A percentile compares a stretch with the other conserved stretches of the same genome.
Conservation (phyloP, 345 rosid genomes). For the Pugionium cornutum region DNA sequence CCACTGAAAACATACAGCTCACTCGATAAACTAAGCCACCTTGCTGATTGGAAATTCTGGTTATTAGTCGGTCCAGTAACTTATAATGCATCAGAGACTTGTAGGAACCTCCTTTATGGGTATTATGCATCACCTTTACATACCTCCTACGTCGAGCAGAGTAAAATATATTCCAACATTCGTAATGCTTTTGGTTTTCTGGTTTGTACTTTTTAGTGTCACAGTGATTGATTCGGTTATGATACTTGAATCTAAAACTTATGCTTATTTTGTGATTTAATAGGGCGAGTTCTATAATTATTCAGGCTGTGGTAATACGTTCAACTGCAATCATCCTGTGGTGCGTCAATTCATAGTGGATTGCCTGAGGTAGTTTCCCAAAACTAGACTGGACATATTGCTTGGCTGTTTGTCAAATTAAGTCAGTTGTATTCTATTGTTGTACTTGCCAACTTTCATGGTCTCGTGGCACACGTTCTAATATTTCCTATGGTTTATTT, state of each 20-base stretch:
- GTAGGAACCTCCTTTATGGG: constrained; percentile 2
- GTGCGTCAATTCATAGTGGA: constrained; percentile 90
- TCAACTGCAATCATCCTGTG: constrained; percentile 96
- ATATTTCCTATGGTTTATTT: not conserved
- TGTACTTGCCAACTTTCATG: constrained; percentile 1
- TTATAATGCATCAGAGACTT: constrained; percentile 27
- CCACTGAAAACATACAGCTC: not conserved
- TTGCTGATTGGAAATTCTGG: not conserved
- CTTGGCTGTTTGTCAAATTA: constrained; percentile 7
- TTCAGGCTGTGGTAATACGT: constrained; percentile 98
- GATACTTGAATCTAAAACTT: constrained; percentile 14
- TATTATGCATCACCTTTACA: constrained; percentile 17
- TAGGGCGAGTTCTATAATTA: constrained; percentile 98
- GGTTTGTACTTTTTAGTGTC: constrained; percentile 11
- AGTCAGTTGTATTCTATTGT: constrained; percentile 12
- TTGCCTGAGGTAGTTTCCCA: constrained; percentile 67
- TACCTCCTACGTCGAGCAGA: not conserved
- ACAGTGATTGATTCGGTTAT: not conserved
- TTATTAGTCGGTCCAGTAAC: not conserved
- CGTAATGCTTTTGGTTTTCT: constrained; percentile 9
- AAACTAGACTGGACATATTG: constrained; percentile 7
- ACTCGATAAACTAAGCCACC: constrained; percentile 4
- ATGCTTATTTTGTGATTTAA: constrained; percentile 21
- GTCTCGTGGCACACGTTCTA: not conserved
- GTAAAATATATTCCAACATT: constrained; percentile 1